Evolutionary conservation across 768 basidiomycete genomes (phyloP).

Genomic region (Leccinellum luteum): DNA sequence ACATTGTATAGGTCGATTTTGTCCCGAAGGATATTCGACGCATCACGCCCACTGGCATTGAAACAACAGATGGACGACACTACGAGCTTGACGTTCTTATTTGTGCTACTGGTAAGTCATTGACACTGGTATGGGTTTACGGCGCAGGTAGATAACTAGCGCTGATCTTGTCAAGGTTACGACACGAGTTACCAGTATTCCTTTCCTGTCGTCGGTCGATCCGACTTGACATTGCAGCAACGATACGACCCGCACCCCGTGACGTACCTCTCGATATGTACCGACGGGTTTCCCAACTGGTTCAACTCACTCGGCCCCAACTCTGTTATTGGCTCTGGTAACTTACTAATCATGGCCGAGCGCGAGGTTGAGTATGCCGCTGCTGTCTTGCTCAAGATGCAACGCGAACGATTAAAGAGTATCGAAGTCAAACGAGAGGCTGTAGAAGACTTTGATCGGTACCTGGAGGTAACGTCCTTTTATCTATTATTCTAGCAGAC

Average conservation of each 20-base stretch:
- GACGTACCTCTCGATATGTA: constrained; percentile 56
- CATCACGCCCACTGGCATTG: constrained; percentile 55
- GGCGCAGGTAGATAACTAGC: background rate
- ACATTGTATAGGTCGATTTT: constrained; percentile 46
- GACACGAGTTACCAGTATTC: constrained; percentile 47
- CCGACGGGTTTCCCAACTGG: constrained; percentile 68
- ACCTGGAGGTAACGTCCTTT: constrained; percentile 43
- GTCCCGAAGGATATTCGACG: constrained; percentile 46
- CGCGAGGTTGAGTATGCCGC: constrained; percentile 54
- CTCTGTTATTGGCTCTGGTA: constrained; percentile 51
- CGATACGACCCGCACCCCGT: constrained; percentile 53
- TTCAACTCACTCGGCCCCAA: constrained; percentile 62
- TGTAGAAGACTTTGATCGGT: constrained; percentile 52
- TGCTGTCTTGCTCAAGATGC: constrained; percentile 45
- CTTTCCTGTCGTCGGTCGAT: constrained; percentile 54
- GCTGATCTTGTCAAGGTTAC: constrained; percentile 27
- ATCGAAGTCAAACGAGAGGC: constrained; percentile 62
- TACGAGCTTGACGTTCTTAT: constrained; percentile 58
- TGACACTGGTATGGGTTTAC: background rate
- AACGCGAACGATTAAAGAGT: constrained; percentile 59
- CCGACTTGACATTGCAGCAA: constrained; percentile 49
- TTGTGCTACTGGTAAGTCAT: constrained; percentile 51
- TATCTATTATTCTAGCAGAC: background rate
- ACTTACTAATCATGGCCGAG: constrained; percentile 53
- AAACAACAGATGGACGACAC: constrained; percentile 51